Evolutionary conservation across 179 eudicot genomes (phyloP), one percentile per base, ranked within the genome.

Genomic region (Spinacia oleracea): DNA sequence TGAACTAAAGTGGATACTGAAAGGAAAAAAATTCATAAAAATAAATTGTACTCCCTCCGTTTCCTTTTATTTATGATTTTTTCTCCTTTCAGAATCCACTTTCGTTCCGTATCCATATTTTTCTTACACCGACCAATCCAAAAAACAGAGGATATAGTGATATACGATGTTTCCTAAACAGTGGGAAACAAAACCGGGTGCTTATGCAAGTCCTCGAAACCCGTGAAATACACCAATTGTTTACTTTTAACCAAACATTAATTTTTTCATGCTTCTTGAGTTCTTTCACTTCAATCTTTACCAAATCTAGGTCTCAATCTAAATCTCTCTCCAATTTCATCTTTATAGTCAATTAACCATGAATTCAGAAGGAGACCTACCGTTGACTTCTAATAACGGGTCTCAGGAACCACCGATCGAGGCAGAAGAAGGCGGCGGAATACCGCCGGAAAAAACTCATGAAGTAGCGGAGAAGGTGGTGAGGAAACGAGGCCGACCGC

Each of bases 351-450:
- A 4, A 46, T 64, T 34, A 51, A 72, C 56, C 55, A 73, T 79
- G 81, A 32, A 50, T 3, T 31, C 60, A 29, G 69, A n/a, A 66
- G 51, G 11, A 65, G 79, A 9, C 32, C 66, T 9, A 34, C 34
- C 82, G 78, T 79, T 76, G 80, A 79, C 81, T 72, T 40, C 35
- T 1, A 27, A 75, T 6, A 83, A 66, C 68, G 59, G 81, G 81
- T 81, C 48, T 42, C 81, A 76, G 2, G 72, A 77, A 48, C 81
- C 79, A 55, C 58, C 75, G 16, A 62, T 6, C 20, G 73, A 77
- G 31, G 75, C 27, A 14, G 20, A 51, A n/a, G 81, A 76, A 79
- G 35, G 0, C 15, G 77, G 23, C 45, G 75, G 31, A 6, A 58
- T 45, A 11, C 34, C 31, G 72, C 71, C 71, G 66, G 71, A 66